A percentile compares a stretch with the other conserved stretches of the same genome.
Evolutionary conservation across 2,329 filamentous ascomycete genomes (phyloP).

Genomic region (Eutypa lata): DNA sequence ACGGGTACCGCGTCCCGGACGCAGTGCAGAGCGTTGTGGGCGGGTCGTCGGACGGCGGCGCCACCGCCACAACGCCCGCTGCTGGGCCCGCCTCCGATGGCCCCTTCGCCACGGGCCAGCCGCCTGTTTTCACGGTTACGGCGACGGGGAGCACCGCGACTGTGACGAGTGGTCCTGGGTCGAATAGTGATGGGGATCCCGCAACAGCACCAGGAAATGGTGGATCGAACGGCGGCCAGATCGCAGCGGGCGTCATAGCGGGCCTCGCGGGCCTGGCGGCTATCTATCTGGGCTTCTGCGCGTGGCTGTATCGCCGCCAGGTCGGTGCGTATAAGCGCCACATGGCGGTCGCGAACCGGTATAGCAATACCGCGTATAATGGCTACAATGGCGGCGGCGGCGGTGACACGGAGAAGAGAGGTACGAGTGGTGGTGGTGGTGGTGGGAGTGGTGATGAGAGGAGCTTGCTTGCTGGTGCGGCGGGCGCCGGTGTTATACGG

Average conservation of each 20-base stretch:
- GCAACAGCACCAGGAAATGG: slow-evolving; percentile 30
- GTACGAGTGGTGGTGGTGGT: slow-evolving; percentile 20
- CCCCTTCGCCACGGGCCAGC: slow-evolving; percentile 66
- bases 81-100: slow-evolving; percentile 61
- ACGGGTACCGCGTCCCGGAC: slow-evolving; percentile 64
- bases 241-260: slow-evolving; percentile 55
- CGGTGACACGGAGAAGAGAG: slow-evolving; percentile 1
- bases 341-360: slow-evolving; percentile 61
- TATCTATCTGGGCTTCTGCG: slow-evolving; percentile 66
- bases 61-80: slow-evolving; percentile 64
- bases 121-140: slow-evolving; percentile 67
- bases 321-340: slow-evolving; percentile 68
- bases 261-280: slow-evolving; percentile 61
- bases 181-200: slow-evolving; percentile 26
- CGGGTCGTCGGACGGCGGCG: slow-evolving; percentile 57
- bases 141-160: slow-evolving; percentile 46
- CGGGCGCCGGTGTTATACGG: slow-evolving; percentile 9
- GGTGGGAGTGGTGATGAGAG: slow-evolving; percentile 7
- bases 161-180: slow-evolving; percentile 34
- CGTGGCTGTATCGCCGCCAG: slow-evolving; percentile 71
- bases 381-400: slow-evolving; percentile 20
- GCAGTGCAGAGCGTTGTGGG: slow-evolving; percentile 61
- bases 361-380: slow-evolving; percentile 26
- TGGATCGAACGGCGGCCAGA: slow-evolving; percentile 36
- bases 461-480: background rate